Evolutionary conservation across 257 asterid species (phyloP).

Genomic region (Agastache rugosa): DNA sequence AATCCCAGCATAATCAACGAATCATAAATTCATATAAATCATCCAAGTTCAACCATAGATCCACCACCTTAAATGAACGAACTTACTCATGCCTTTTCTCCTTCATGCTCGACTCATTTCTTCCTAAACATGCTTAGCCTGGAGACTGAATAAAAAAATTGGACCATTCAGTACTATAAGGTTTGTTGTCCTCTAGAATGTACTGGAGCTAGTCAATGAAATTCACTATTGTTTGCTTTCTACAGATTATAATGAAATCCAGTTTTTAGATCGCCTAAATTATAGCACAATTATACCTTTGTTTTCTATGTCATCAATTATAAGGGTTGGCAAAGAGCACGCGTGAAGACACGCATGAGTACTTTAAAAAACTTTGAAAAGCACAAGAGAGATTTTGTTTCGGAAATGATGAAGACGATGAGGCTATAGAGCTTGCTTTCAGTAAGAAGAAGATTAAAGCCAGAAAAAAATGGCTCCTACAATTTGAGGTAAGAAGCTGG

Average conservation of each 20-base stretch:
- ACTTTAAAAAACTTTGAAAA: slow-evolving; percentile 73
- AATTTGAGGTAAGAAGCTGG: slow-evolving; percentile 67
- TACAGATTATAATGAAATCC: not conserved
- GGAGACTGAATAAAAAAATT: slow-evolving; percentile 66
- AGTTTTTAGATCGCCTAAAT: slow-evolving; percentile 23
- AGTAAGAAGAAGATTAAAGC: slow-evolving; percentile 98
- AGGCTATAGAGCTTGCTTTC: slow-evolving; percentile 97
- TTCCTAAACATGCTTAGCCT: no score
- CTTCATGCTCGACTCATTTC: no score
- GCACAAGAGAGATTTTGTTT: slow-evolving; percentile 89
- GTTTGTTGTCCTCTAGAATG: slow-evolving; percentile 50
- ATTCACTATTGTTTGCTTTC: not conserved
- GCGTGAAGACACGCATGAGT: slow-evolving; percentile 85
- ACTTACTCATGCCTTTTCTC: no score
- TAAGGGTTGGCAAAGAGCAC: slow-evolving; percentile 99
- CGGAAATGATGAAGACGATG: slow-evolving; percentile 89
- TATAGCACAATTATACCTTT: not conserved
- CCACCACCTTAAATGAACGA: no score
- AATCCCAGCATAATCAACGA: no score
- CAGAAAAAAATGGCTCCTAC: slow-evolving; percentile 93
- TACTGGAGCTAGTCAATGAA: not conserved
- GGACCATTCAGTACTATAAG: slow-evolving; percentile 97
- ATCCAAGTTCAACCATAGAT: no score
- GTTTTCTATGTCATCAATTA: slow-evolving; percentile 26
- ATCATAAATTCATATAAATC: no score